Conservation (phyloP, 2,329 filamentous ascomycete species). For the Pseudogymnoascus sp. region DNA sequence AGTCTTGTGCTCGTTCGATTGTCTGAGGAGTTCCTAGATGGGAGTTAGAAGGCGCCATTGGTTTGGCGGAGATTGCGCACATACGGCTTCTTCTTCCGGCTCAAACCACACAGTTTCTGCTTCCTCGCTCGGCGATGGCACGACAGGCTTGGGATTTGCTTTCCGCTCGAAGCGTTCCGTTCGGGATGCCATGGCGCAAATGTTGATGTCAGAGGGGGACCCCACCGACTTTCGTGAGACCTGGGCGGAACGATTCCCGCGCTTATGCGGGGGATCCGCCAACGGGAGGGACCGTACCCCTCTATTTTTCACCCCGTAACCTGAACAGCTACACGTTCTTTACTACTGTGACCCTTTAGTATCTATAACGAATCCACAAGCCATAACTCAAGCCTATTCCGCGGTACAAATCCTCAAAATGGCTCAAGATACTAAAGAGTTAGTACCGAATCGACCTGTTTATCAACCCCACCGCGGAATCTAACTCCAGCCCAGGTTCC, state of each 20-base stretch:
- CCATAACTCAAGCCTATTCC: constrained; percentile 1
- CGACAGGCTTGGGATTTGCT: constrained; percentile 14
- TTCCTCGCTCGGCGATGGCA: constrained; percentile 13
- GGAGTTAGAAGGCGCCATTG: background rate
- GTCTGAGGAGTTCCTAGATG: constrained; percentile 54
- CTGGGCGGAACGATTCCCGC: background rate
- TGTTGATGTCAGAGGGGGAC: background rate
- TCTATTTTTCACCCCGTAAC: background rate
- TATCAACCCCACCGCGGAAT: background rate
- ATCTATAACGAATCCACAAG: background rate
- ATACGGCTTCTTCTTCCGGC: constrained; percentile 38
- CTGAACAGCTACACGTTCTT: background rate
- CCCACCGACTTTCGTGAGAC: background rate
- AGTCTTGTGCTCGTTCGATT: constrained; percentile 67
- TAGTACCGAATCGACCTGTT: background rate
- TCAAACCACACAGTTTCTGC: constrained; percentile 31
- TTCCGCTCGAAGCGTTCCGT: constrained; percentile 28
- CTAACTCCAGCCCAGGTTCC: constrained; percentile 47
- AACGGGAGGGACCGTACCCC: constrained; percentile 5
- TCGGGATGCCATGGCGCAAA: constrained; percentile 25
- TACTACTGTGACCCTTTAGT: background rate
- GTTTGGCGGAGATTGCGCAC: background rate
- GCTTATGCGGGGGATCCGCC: background rate
- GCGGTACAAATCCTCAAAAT: background rate
- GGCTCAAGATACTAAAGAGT: constrained; percentile 7